A percentile compares a stretch with the other conserved stretches of the same genome.
These are phyloP conservation scores for Diutina siamensis DNA, from an alignment of 1,139 yeast species.

Conservation along the genomic window DNA sequence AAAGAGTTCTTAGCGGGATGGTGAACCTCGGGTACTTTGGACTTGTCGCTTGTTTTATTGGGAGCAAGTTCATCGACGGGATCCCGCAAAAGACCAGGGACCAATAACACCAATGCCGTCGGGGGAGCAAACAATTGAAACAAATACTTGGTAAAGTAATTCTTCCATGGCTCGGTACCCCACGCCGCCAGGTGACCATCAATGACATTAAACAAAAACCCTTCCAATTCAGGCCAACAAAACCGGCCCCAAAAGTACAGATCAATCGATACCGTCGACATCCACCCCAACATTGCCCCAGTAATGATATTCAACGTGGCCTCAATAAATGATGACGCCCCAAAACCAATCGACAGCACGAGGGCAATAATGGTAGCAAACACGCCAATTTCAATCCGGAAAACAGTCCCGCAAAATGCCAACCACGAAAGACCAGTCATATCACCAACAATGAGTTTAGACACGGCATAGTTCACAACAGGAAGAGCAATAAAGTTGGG, in stretches of 20 bases:
- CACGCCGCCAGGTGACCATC: constrained; percentile 64
- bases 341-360: constrained; percentile 29
- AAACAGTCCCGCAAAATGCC: constrained; percentile 54
- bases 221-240: constrained; percentile 59
- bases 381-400: constrained; percentile 63
- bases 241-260: constrained; percentile 61
- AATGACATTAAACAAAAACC: constrained; percentile 64
- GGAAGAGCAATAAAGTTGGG: constrained; percentile 87
- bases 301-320: constrained; percentile 28
- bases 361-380: constrained; percentile 37
- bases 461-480: constrained; percentile 44
- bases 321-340: constrained; percentile 29
- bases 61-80: constrained; percentile 21
- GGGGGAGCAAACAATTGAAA: constrained; percentile 56
- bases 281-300: constrained; percentile 48
- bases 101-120: constrained; percentile 33
- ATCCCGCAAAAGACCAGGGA: constrained; percentile 32
- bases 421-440: constrained; percentile 45
- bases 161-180: constrained; percentile 71
- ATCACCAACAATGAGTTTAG: constrained; percentile 40
- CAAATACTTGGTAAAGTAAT: constrained; percentile 45
- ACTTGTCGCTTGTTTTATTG: constrained; percentile 10
- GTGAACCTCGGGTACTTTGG: constrained; percentile 15
- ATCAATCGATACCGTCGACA: constrained; percentile 45
- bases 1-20: constrained; percentile 29